phyloP scores from a whole-genome alignment of 495 filamentous ascomycete genomes.

The Margaritispora aquatica region DNA sequence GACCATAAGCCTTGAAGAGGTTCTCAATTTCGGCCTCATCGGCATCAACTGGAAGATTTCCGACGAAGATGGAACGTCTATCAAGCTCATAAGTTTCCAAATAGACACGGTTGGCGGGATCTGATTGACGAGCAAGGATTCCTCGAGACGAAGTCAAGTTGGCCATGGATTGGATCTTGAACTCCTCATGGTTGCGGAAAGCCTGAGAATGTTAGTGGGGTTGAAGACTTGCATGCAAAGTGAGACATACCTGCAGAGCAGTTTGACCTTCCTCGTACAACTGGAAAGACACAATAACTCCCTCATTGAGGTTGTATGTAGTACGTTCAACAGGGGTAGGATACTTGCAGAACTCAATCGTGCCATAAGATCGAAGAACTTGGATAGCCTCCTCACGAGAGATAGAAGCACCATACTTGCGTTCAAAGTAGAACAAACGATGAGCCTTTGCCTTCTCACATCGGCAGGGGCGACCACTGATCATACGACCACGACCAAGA shows the following conservation, averaged over 20 bases:
- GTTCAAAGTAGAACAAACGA: slow-evolving; percentile 47
- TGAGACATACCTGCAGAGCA: slow-evolving; percentile 33
- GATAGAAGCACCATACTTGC: slow-evolving; percentile 31
- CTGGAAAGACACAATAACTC: slow-evolving; percentile 45
- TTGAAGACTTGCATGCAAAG: neutral
- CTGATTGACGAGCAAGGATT: neutral
- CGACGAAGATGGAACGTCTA: slow-evolving; percentile 45
- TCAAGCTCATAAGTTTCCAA: slow-evolving; percentile 39
- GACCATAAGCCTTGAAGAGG: slow-evolving; percentile 34
- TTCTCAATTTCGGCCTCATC: slow-evolving; percentile 32
- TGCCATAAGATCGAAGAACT: slow-evolving; percentile 36
- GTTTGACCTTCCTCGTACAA: slow-evolving; percentile 36
- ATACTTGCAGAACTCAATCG: slow-evolving; percentile 4
- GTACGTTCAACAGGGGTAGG: slow-evolving; percentile 25
- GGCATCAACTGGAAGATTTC: slow-evolving; percentile 35
- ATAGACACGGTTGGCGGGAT: slow-evolving; percentile 27
- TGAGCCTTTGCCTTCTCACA: slow-evolving; percentile 54
- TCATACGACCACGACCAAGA: slow-evolving; percentile 37
- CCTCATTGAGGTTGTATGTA: slow-evolving; percentile 26
- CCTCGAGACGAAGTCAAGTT: slow-evolving; percentile 16
- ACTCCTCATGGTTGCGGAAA: slow-evolving; percentile 18
- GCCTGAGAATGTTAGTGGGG: slow-evolving; percentile 6
- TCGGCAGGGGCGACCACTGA: slow-evolving; percentile 52
- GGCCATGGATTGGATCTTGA: slow-evolving; percentile 15
- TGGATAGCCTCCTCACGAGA: slow-evolving; percentile 35